A percentile compares a stretch with the other conserved stretches of the same genome.
phyloP scores from a whole-genome alignment of 2,329 filamentous ascomycete genomes.

The Colletotrichum aenigma region DNA sequence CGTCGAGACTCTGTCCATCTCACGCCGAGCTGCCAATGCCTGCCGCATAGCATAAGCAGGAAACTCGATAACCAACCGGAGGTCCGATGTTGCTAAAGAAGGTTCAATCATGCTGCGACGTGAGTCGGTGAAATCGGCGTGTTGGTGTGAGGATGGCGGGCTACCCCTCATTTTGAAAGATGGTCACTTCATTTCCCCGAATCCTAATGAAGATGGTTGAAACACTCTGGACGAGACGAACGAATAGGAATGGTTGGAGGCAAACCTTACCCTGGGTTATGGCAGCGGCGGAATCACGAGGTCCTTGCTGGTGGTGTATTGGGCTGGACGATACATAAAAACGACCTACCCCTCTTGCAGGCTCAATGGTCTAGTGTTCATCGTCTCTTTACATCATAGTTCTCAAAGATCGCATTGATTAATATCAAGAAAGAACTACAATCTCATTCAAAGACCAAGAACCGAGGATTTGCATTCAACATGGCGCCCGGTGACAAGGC shows the following conservation, averaged over 20 bases:
- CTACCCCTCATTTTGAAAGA: conserved; percentile 5
- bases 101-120: background rate
- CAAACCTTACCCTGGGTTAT: background rate
- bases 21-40: background rate
- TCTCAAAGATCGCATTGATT: background rate
- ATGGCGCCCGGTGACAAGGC: conserved; percentile 13
- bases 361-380: rapidly evolving
- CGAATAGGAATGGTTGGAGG: conserved; percentile 5
- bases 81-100: background rate
- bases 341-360: background rate
- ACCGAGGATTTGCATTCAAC: background rate
- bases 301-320: background rate
- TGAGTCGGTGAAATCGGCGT: background rate
- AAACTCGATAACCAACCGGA: background rate
- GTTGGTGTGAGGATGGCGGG: background rate
- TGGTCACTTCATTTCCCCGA: background rate
- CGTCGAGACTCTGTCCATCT: background rate
- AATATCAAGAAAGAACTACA: background rate
- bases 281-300: background rate
- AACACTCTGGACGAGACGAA: background rate
- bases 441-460: background rate
- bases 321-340: background rate
- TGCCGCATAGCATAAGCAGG: background rate
- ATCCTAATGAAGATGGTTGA: conserved; percentile 2
- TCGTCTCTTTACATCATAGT: background rate